Conservation (phyloP, 139 green algal species). For the Coelastrella sp. region DNA sequence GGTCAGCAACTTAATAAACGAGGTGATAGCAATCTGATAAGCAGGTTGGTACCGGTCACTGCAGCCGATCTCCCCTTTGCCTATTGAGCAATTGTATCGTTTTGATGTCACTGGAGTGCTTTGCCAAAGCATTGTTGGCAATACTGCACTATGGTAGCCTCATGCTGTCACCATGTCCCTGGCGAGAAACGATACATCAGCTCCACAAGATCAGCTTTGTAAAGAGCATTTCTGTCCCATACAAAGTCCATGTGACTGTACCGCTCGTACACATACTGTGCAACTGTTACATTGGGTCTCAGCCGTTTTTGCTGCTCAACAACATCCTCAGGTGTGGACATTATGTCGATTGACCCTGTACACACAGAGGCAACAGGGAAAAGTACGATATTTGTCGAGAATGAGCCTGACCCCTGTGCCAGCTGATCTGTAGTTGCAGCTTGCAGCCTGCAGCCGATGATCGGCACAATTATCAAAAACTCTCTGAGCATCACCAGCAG, state of each 20-base stretch:
- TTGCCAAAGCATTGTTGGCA: too few species aligned
- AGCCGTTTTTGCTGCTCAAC: slow-evolving; percentile 25
- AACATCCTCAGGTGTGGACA: slow-evolving; percentile 39
- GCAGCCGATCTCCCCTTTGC: too few species aligned
- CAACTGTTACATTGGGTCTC: neutral
- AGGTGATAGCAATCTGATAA: too few species aligned
- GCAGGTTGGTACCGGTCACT: too few species aligned
- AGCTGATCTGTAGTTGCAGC: neutral
- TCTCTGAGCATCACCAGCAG: neutral
- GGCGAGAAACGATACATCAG: slow-evolving; percentile 25
- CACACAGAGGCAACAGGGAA: neutral
- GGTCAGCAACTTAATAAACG: too few species aligned
- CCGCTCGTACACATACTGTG: slow-evolving; percentile 6
- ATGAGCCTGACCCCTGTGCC: neutral
- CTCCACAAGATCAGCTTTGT: slow-evolving; percentile 40
- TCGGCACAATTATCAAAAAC: neutral
- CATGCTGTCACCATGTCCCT: slow-evolving; percentile 8
- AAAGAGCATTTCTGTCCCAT: slow-evolving; percentile 27
- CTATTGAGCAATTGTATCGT: too few species aligned
- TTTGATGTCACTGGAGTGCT: too few species aligned
- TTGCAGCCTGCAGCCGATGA: too few species aligned
- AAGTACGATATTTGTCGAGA: neutral
- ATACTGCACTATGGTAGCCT: neutral
- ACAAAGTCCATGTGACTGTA: slow-evolving; percentile 44
- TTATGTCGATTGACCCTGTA: slow-evolving; percentile 25